Evolutionary conservation across 1,284 basidiomycete genomes (phyloP).

Genomic region (Thelephora terrestris): DNA sequence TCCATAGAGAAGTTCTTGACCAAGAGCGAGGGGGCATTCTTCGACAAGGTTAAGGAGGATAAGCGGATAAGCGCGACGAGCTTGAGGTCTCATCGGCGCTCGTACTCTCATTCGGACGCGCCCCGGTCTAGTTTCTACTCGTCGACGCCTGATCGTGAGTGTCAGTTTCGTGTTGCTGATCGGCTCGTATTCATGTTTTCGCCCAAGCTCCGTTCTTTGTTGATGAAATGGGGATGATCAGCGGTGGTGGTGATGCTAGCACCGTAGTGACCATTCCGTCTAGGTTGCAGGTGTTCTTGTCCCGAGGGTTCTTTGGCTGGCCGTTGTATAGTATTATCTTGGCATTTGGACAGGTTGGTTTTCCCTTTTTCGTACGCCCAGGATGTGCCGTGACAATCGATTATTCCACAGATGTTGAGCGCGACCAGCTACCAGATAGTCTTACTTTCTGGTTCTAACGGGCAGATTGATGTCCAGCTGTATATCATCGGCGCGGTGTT

Average conservation of each 20-base stretch:
- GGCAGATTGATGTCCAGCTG: slow-evolving; percentile 68
- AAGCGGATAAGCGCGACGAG: slow-evolving; percentile 73
- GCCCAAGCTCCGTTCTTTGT: slow-evolving; percentile 38
- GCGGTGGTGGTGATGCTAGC: background rate
- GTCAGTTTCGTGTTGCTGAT: background rate
- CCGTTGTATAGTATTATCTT: slow-evolving; percentile 86
- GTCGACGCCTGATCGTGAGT: slow-evolving; percentile 68
- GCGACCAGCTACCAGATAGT: slow-evolving; percentile 95
- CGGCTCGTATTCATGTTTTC: slow-evolving; percentile 6
- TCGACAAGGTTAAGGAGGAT: slow-evolving; percentile 80
- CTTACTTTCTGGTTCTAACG: slow-evolving; percentile 76
- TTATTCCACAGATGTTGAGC: slow-evolving; percentile 50
- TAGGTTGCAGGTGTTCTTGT: slow-evolving; percentile 70
- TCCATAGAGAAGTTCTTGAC: slow-evolving; percentile 86
- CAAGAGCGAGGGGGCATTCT: slow-evolving; percentile 89
- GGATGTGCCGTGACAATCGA: slow-evolving; percentile 4
- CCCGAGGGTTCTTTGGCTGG: slow-evolving; percentile 73
- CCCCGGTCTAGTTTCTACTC: slow-evolving; percentile 44
- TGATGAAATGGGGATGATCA: slow-evolving; percentile 19
- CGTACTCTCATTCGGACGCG: slow-evolving; percentile 61
- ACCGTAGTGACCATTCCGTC: slow-evolving; percentile 59
- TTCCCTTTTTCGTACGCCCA: background rate
- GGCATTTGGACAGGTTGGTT: slow-evolving; percentile 62
- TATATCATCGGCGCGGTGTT: slow-evolving; percentile 86
- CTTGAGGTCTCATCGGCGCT: slow-evolving; percentile 71